Evolutionary conservation across 495 filamentous ascomycete genomes (phyloP).

Genomic region (Penicillium chermesinum): DNA sequence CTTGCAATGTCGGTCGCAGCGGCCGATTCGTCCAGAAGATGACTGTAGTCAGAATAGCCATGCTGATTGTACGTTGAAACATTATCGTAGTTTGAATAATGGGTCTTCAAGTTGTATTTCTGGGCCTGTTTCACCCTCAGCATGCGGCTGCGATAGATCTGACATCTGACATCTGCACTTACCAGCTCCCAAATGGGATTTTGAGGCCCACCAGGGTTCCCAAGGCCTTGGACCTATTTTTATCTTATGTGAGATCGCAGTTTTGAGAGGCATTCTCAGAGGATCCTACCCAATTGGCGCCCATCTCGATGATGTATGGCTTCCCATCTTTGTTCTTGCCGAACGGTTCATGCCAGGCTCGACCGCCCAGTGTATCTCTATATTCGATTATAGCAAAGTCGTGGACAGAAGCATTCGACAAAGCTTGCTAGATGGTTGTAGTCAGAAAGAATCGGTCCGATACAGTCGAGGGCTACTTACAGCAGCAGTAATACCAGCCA

Average conservation of each 20-base stretch:
- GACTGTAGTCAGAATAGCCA: conserved; percentile 47
- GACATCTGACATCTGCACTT: conserved; percentile 5
- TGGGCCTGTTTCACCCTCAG: conserved; percentile 47
- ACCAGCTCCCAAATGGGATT: conserved; percentile 68
- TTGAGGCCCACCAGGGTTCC: conserved; percentile 48
- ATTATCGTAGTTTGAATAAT: conserved; percentile 56
- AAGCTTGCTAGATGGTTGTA: conserved; percentile 46
- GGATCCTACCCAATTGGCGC: conserved; percentile 58
- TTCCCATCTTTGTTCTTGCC: conserved; percentile 47
- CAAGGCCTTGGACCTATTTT: conserved; percentile 57
- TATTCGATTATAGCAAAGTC: conserved; percentile 71
- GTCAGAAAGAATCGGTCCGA: conserved; percentile 1
- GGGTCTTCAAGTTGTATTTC: conserved; percentile 58
- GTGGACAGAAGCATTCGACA: conserved; percentile 56
- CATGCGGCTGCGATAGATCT: background rate
- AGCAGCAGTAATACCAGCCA: conserved; percentile 67
- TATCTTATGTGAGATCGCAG: background rate
- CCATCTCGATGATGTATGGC: conserved; percentile 59
- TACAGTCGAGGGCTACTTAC: conserved; percentile 24
- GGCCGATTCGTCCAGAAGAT: conserved; percentile 49
- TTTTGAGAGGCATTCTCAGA: background rate
- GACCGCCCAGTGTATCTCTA: conserved; percentile 58
- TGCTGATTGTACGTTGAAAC: conserved; percentile 56
- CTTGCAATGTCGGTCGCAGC: conserved; percentile 46
- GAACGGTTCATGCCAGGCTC: conserved; percentile 53